Evolutionary conservation across 202 grass and related monocot species (phyloP).

Genomic region (Brachypodium distachyon): DNA sequence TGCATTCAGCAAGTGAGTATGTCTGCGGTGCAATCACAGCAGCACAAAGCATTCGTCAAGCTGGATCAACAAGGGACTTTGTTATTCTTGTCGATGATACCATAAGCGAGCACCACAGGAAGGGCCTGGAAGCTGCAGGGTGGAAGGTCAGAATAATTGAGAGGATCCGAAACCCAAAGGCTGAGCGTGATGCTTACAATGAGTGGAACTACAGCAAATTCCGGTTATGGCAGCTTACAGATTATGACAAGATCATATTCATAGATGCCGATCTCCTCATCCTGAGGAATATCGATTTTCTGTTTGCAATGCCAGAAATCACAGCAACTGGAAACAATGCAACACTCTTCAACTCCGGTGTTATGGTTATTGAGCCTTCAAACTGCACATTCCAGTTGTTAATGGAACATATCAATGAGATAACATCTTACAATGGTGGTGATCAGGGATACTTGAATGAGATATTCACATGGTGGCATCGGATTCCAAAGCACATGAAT

Average conservation of each 20-base stretch:
- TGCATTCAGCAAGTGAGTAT: conserved; percentile 88
- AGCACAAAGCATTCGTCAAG: conserved; percentile 83
- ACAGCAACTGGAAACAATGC: conserved; percentile 85
- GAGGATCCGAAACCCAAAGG: conserved; percentile 87
- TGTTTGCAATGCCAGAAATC: conserved; percentile 90
- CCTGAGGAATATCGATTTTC: conserved; percentile 83
- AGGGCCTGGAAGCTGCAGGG: conserved; percentile 70
- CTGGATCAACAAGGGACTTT: conserved; percentile 78
- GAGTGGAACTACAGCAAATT: conserved; percentile 99
- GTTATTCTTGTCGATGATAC: conserved; percentile 77
- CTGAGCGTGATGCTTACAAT: conserved; percentile 86
- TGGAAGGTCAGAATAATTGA: conserved; percentile 89
- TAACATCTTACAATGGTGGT: conserved; percentile 81
- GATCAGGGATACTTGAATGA: conserved; percentile 91
- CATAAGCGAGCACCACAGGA: conserved; percentile 61
- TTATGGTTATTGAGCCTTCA: conserved; percentile 88
- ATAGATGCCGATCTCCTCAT: conserved; percentile 92
- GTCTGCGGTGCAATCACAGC: conserved; percentile 84
- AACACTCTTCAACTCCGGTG: conserved; percentile 91
- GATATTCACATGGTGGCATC: conserved; percentile 97
- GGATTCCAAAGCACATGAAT: conserved; percentile 85
- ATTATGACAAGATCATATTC: conserved; percentile 98
- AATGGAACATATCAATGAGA: conserved; percentile 91
- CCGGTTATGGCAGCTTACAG: conserved; percentile 90
- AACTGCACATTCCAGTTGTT: conserved; percentile 90